Evolutionary conservation across 192 early-diverging fungal genomes (phyloP).

Genomic region (Paraglomus brasilianum): DNA sequence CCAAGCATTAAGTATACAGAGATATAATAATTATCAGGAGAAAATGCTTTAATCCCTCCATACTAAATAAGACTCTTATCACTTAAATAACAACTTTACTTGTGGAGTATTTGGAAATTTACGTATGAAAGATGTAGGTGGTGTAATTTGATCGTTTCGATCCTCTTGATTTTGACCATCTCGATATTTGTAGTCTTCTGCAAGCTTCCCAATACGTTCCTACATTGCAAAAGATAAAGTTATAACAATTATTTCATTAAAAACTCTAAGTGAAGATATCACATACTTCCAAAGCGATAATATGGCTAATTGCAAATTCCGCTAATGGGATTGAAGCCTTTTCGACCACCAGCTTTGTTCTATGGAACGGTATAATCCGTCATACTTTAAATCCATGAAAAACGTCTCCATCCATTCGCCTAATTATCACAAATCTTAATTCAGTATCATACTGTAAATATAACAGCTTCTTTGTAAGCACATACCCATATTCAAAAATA

Average conservation of each 20-base stretch:
- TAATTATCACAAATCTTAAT: constrained; percentile 25
- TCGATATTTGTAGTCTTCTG: constrained; percentile 27
- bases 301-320: constrained; percentile 30
- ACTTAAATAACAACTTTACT: constrained; percentile 22
- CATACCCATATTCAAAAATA: constrained; percentile 33
- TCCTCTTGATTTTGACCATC: not conserved
- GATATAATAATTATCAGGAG: too few relatives aligned
- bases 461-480: constrained; percentile 16
- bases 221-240: constrained; percentile 16
- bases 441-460: constrained; percentile 5
- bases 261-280: constrained; percentile 17
- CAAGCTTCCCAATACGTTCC: constrained; percentile 29
- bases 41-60: too few relatives aligned
- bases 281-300: constrained; percentile 31
- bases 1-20: too few relatives aligned
- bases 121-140: constrained; percentile 21
- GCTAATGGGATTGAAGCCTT: constrained; percentile 28
- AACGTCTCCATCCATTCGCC: constrained; percentile 27
- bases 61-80: not conserved
- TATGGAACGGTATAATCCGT: constrained; percentile 30
- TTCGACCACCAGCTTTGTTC: constrained; percentile 27
- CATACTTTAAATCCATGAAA: constrained; percentile 31
- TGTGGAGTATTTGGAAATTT: constrained; percentile 24
- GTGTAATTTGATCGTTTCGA: constrained; percentile 1
- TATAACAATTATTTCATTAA: not conserved